Evolutionary conservation across 305 asterid species (phyloP).

Genomic region (Fraxinus ornus): DNA sequence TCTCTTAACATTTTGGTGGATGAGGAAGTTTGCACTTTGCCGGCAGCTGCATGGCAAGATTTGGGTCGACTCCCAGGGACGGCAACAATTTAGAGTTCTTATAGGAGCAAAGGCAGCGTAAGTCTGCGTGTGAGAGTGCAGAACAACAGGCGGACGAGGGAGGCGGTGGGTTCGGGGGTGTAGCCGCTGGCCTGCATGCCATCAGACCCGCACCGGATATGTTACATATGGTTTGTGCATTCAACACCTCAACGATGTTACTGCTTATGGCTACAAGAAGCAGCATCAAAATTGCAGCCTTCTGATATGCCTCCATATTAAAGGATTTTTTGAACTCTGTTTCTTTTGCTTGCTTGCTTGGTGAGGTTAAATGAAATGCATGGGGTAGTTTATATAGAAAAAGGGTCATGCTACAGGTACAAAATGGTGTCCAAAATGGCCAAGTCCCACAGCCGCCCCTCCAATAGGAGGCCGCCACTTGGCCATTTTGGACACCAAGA

Average conservation of each 20-base stretch:
- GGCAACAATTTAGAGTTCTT: slow-evolving; percentile 49
- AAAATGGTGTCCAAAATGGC: too few relatives aligned
- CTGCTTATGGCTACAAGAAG: slow-evolving; percentile 10
- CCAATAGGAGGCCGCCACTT: too few relatives aligned
- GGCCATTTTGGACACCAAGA: too few relatives aligned
- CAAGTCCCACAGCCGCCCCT: too few relatives aligned
- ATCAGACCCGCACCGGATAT: slow-evolving; percentile 34
- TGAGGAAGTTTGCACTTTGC: slow-evolving; percentile 49
- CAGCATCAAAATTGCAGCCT: slow-evolving; percentile 23
- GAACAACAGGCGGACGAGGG: slow-evolving; percentile 55
- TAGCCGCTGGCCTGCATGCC: slow-evolving; percentile 53
- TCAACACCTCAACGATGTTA: not conserved
- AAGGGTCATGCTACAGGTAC: too few relatives aligned
- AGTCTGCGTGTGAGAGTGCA: slow-evolving; percentile 46
- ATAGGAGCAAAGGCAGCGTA: slow-evolving; percentile 53
- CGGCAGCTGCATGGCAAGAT: slow-evolving; percentile 56
- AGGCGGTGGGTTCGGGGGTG: slow-evolving; percentile 38
- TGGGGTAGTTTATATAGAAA: slow-evolving; percentile 16
- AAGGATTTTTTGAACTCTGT: not conserved
- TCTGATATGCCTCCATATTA: slow-evolving; percentile 28
- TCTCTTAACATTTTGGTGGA: slow-evolving; percentile 38
- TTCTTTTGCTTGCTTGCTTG: not conserved
- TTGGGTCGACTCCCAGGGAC: slow-evolving; percentile 48
- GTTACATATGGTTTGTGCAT: slow-evolving; percentile 47
- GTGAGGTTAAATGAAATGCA: not conserved